Base-by-base conservation (phyloP, 2,329 filamentous ascomycete species). In the Verticillium nonalfalfae region DNA sequence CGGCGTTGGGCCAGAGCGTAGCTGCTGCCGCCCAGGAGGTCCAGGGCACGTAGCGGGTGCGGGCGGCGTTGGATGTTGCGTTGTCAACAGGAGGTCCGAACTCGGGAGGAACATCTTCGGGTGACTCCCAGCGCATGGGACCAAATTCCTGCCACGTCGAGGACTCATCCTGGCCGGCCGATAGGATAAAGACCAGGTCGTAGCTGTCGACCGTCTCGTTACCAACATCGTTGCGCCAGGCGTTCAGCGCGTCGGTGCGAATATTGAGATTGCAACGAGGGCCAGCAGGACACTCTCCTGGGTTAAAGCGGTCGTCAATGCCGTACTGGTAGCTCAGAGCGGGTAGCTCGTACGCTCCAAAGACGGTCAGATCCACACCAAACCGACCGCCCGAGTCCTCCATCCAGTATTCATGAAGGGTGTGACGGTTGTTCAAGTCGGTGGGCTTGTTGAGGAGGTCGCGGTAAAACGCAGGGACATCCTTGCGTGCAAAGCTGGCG, bases 371-470 rank as follows among this genome's bases (percentile, higher is more conserved):
- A 61, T 83, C 78, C 9, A 83, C 81, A 14, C 81, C 81, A 62
- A 78, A 84, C 18, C 77, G 75, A 2, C 81, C 81, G 13, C 75
- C 78, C 1, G 79, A 82, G 68, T 84, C 81, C 59, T 80, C 80
- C 81, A 83, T 84, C 81, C 81, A 84, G 66, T 84, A 84, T 68
- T 84, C 80, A 62, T 84, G 81, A 2, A 84, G 71, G 2, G 81
- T 84, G 62, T 82, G 81, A 3, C 76, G 76, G n/a, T 72, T 72
- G 61, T 84, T 83, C 35, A 83, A 67, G 4, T 80, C 78, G 45
- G 71, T 75, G 0, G 80, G 81, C 58, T 70, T 78, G 63, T 83
- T 84, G 57, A 83, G 72, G 3, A 83, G 70, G 62, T 83, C 79
- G 35, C 74, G 75, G 66, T 83, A 84, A 65, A 79, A 83, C 2